A percentile compares a stretch with the other conserved stretches of the same genome.
Evolutionary conservation across 495 filamentous ascomycete genomes (phyloP).

Genomic region (Tuber umbilicatum): DNA sequence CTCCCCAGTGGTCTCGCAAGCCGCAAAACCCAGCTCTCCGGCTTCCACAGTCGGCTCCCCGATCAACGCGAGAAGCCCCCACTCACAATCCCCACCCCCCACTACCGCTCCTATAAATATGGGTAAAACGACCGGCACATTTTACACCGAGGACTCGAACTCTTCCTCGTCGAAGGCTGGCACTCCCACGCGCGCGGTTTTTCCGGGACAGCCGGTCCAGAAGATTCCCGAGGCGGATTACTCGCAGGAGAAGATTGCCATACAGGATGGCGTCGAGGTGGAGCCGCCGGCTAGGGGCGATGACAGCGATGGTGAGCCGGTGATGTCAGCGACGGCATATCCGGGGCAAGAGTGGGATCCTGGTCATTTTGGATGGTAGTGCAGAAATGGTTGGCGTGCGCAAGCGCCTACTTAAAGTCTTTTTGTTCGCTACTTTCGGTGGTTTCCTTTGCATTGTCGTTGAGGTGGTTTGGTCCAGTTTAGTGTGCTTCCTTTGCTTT

Average conservation of each 20-base stretch:
- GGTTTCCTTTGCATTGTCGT: background rate
- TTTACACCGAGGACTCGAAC: background rate
- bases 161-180: background rate
- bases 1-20: background rate
- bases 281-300: conserved; percentile 39
- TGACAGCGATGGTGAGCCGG: conserved; percentile 52
- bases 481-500: background rate
- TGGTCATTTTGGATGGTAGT: conserved; percentile 26
- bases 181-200: background rate
- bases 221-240: conserved; percentile 21
- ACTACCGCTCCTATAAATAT: background rate
- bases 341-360: conserved; percentile 81
- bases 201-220: background rate
- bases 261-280: conserved; percentile 29
- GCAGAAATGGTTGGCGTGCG: background rate
- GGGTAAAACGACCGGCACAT: background rate
- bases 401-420: background rate
- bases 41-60: background rate
- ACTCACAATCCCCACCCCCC: background rate
- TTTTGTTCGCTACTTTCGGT: background rate
- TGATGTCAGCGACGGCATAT: conserved; percentile 73
- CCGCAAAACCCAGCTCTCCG: background rate
- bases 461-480: background rate
- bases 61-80: background rate
- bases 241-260: conserved; percentile 35